A percentile compares a stretch with the other conserved stretches of the same genome.
Evolutionary conservation across 2,329 filamentous ascomycete genomes (phyloP).

Genomic region (Lachnellula subtilissima): DNA sequence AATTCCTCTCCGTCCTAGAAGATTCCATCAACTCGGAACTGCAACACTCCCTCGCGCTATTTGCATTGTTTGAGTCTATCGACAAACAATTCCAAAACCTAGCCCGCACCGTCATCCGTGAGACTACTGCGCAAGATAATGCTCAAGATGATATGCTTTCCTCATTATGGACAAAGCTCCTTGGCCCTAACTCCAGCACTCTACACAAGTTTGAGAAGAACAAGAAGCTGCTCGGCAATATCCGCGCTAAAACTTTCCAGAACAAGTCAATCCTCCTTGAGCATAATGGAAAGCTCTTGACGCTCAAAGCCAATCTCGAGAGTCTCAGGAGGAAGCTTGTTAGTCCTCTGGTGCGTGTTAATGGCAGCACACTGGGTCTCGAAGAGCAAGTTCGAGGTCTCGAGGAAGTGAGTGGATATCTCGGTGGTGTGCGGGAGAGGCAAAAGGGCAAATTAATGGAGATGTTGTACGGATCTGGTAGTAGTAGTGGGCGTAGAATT

Average conservation of each 20-base stretch:
- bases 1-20: slow-evolving; percentile 82
- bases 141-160: slow-evolving; percentile 76
- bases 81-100: slow-evolving; percentile 88
- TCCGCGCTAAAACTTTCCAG: slow-evolving; percentile 75
- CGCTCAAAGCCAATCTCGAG: slow-evolving; percentile 82
- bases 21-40: slow-evolving; percentile 84
- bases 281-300: slow-evolving; percentile 78
- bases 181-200: slow-evolving; percentile 68
- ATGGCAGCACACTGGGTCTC: slow-evolving; percentile 65
- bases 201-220: slow-evolving; percentile 93
- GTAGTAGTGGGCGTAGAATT: slow-evolving; percentile 14
- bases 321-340: slow-evolving; percentile 78
- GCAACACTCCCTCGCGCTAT: slow-evolving; percentile 72
- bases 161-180: slow-evolving; percentile 78
- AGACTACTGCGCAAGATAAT: slow-evolving; percentile 75
- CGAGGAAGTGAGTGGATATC: slow-evolving; percentile 71
- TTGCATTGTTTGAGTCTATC: slow-evolving; percentile 85
- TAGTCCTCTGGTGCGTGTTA: slow-evolving; percentile 70
- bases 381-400: slow-evolving; percentile 83
- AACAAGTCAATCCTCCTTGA: slow-evolving; percentile 85
- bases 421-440: slow-evolving; percentile 67
- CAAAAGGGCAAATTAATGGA: slow-evolving; percentile 84
- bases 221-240: slow-evolving; percentile 68
- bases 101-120: slow-evolving; percentile 77
- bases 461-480: slow-evolving; percentile 58